Evolutionary conservation across 768 basidiomycete species (phyloP), one percentile per base, ranked within the genome.

Genomic region (Suillus tomentosus): DNA sequence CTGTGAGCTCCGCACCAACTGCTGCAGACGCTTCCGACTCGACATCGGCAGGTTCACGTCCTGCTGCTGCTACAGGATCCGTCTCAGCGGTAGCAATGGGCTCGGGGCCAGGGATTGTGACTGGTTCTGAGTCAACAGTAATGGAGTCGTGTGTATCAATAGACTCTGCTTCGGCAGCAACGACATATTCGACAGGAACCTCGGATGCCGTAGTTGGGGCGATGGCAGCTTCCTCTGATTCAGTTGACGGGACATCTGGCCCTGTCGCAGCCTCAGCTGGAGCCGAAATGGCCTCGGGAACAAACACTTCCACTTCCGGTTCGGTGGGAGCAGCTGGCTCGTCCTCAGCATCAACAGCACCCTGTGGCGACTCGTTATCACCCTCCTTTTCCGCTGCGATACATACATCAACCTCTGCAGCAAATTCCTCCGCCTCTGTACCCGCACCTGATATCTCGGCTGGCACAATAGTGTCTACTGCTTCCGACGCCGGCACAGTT

Each of bases 1-100:
- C 53, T 36, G 19, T 54, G 19, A 19, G 19, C 34, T 54, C 53
- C 0, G 19, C 31, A 54, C 34, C 10, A 7, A 19, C 5, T 58
- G 47, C 62, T 63, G 45, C 39, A 53, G 62, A 31, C 8, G 19
- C 10, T 13, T 62, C 61, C 43, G 24, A 13, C 31, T 45, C 61
- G 24, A 51, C 19, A 27, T 8, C 10, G 39, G 47, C 6, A 42
- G 22, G 36, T 48, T 53, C 50, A 2, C 19, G 24, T n/a, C 39
- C 63, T 39, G 45, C 39, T 36, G n/a, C 36, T 22, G 27, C 63
- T 19, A 8, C 22, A 27, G 10, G 37, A 37, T 40, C 27, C 24
- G 53, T 59, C 51, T 24, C 54, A 10, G 55, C 17, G 34, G 43
- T n/a, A 56, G 43, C 58, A 51, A 48, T 31, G 47, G 60, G 50